These are phyloP conservation scores for Aspergillus quadrilineatus DNA, from an alignment of 2,329 filamentous ascomycete species.

Conservation along the genomic window DNA sequence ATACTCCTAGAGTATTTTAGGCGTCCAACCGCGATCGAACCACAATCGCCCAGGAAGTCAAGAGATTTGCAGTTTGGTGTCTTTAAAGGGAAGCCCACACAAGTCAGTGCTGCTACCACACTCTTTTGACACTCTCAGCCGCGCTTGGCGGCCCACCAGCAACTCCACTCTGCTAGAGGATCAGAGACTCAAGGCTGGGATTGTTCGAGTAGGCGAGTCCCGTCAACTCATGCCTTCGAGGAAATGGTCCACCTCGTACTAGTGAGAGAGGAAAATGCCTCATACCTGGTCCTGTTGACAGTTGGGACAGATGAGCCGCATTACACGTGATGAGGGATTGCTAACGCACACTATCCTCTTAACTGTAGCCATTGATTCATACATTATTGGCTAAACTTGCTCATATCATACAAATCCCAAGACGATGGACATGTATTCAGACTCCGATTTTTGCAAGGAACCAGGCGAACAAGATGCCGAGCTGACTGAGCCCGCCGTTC, in stretches of 20 bases:
- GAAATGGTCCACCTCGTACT: neutral
- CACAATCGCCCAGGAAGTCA: neutral
- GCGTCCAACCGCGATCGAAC: too few relatives aligned
- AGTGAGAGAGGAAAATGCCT: neutral
- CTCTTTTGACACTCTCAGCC: neutral
- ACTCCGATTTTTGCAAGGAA: neutral
- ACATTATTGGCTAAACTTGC: too few relatives aligned
- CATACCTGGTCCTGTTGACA: neutral
- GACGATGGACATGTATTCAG: neutral
- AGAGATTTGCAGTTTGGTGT: neutral
- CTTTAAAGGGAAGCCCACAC: neutral
- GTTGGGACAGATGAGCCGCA: neutral
- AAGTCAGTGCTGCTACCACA: neutral
- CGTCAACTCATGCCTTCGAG: too few relatives aligned
- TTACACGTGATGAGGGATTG: neutral
- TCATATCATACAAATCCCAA: too few relatives aligned
- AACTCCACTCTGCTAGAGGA: neutral
- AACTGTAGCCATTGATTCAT: too few relatives aligned
- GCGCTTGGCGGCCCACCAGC: neutral
- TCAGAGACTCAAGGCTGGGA: too few relatives aligned
- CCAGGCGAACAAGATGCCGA: neutral
- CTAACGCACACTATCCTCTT: too few relatives aligned
- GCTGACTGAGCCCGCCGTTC: neutral
- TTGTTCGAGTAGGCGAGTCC: too few relatives aligned
- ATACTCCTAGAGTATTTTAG: too few relatives aligned